Evolutionary conservation across 106 monocot genomes (phyloP).

Genomic region (Dactylorhiza incarnata): DNA sequence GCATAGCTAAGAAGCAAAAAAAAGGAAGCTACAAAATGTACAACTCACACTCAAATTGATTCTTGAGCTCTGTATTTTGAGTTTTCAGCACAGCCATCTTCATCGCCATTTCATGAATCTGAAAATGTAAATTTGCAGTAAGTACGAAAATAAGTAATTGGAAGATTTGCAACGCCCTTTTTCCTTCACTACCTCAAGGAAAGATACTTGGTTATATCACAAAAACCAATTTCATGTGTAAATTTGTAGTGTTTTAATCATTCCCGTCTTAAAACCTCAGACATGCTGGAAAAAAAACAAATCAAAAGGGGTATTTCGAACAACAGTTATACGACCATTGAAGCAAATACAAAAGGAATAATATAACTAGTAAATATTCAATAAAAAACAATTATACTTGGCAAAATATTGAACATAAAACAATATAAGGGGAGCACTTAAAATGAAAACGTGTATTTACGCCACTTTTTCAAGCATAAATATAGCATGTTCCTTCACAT

Average conservation of each 20-base stretch:
- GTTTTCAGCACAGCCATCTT: conserved; percentile 86
- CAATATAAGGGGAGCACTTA: neutral
- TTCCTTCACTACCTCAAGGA: neutral
- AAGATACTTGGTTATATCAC: neutral
- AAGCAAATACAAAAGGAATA: neutral
- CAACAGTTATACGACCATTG: neutral
- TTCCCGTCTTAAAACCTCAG: neutral
- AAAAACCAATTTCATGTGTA: neutral
- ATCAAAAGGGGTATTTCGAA: neutral
- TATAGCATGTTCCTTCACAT: neutral
- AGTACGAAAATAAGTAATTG: neutral
- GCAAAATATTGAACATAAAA: neutral
- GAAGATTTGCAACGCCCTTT: neutral
- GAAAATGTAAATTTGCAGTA: conserved; percentile 14
- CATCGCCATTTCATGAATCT: conserved; percentile 97
- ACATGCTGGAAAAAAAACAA: neutral
- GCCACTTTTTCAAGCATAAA: neutral
- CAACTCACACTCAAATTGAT: conserved; percentile 76
- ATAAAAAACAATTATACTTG: neutral
- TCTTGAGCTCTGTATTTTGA: conserved; percentile 80
- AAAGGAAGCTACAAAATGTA: conserved; percentile 1
- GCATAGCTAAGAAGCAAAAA: neutral
- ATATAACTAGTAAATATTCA: no score
- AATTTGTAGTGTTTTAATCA: no score
- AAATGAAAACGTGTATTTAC: neutral